Percentiles rank a stretch among this genome's conserved stretches.
Evolutionary conservation across 2,329 filamentous ascomycete species (phyloP).

Genomic region (Trichoderma aggressivum): DNA sequence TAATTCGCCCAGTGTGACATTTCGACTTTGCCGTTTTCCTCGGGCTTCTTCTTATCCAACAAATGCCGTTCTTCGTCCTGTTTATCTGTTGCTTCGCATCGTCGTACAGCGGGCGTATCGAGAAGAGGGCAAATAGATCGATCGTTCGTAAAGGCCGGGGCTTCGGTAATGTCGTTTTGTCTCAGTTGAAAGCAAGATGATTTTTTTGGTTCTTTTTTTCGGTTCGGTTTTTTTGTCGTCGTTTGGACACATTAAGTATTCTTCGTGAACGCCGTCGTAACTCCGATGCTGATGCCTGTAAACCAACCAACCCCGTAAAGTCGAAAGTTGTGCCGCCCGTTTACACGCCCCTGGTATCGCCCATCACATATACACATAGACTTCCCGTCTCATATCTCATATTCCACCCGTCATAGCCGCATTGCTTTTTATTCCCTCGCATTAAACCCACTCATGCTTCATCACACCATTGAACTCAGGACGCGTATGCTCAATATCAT

Average conservation of each 20-base stretch:
- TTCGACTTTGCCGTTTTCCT: not conserved
- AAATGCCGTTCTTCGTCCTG: not conserved
- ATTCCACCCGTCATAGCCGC: not conserved
- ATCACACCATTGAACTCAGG: slow-evolving; percentile 56
- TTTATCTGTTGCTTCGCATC: not conserved
- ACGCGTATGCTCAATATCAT: slow-evolving; percentile 95
- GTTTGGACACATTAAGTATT: slow-evolving; percentile 15
- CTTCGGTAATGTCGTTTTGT: not conserved
- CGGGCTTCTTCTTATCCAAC: not conserved
- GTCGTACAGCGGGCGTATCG: not conserved
- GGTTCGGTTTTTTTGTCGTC: not conserved
- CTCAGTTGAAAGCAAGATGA: not conserved
- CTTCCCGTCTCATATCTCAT: slow-evolving; percentile 11
- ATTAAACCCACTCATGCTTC: slow-evolving; percentile 10
- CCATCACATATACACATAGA: slow-evolving; percentile 24
- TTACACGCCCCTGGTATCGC: slow-evolving; percentile 12
- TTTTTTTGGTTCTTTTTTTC: not conserved
- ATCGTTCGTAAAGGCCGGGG: not conserved
- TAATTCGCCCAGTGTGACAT: not conserved
- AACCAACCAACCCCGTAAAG: slow-evolving; percentile 14
- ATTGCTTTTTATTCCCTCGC: not conserved
- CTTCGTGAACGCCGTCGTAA: slow-evolving; percentile 26
- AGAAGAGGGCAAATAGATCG: not conserved
- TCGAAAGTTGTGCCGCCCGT: slow-evolving; percentile 16
- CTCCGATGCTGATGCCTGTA: slow-evolving; percentile 34